Base-by-base conservation (phyloP, 2,329 filamentous ascomycete species). In the Colletotrichum falcatum region DNA sequence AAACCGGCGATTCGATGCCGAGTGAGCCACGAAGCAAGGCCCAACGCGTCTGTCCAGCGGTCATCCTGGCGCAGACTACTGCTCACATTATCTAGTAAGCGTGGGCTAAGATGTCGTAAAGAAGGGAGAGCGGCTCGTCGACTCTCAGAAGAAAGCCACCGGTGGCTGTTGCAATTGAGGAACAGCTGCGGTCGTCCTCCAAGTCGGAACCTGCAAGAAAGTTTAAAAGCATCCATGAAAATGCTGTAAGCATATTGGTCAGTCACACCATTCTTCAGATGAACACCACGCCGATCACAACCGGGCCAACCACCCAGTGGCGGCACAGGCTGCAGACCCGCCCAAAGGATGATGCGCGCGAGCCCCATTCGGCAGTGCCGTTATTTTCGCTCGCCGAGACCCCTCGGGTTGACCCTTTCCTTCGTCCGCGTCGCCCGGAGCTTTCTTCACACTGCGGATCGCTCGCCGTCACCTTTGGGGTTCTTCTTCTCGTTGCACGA, bases 241-340 rank as follows among this genome's bases (percentile, higher is more conserved):
- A 49, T 37, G 30, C 58, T 8, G 58, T 12, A 33, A 51, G 59
- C 44, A 61, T 61, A 28, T 51, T 61, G 5, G 44, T 51, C 20
- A 39, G n/a, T 51, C 8, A 14, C n/a, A 20, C 5, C 23, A 6
- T 7, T 16, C 20, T 54, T 54, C 23, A 11, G 28, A 35, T 9
- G 51, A 28, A 37, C 23, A 8, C n/a, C 30, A 44, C 18, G 30
- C 44, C 26, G 44, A 61, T 61, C 30, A 37, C 5, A 16, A n/a
- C 35, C 8, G 6, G 6, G 26, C 33, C 33, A 28, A 18, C 16
- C 30, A 33, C 30, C 7, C 30, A 23, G 4, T 33, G 51, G 46
- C 16, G 37, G 30, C 33, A n/a, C 30, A 18, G 26, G 42, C 6
- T 60, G 18, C 60, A 62, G 48, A 44, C 23, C 35, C 48, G 48